Evolutionary conservation across 192 early-diverging fungal genomes (phyloP).

Genomic region (Podila horticola): DNA sequence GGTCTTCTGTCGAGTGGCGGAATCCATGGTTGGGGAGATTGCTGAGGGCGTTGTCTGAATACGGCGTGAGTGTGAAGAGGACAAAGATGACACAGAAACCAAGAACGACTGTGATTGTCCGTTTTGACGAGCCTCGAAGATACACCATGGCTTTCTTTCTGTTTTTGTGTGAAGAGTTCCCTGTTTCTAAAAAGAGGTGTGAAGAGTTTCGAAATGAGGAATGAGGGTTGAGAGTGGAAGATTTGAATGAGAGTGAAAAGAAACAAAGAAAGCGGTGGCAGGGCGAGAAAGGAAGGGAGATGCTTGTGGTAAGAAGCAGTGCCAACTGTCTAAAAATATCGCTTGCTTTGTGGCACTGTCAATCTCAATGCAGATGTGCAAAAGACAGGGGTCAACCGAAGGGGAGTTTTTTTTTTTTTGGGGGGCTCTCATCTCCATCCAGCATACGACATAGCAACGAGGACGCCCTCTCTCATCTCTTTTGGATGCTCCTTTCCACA

Average conservation of each 20-base stretch:
- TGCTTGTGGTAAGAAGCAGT: too few species aligned
- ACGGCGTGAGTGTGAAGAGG: conserved; percentile 28
- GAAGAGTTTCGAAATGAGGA: background rate
- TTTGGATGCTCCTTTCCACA: too few species aligned
- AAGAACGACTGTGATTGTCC: conserved; percentile 16
- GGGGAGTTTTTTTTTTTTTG: too few species aligned
- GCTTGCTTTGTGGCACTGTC: too few species aligned
- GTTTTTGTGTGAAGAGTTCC: background rate
- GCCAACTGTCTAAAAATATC: too few species aligned
- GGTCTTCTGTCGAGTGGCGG: background rate
- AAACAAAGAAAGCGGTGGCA: background rate
- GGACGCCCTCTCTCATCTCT: too few species aligned
- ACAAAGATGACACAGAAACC: conserved; percentile 29
- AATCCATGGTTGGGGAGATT: conserved; percentile 9
- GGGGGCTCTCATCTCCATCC: too few species aligned
- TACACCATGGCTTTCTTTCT: background rate
- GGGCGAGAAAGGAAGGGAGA: background rate
- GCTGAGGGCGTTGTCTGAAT: conserved; percentile 13
- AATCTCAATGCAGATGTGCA: too few species aligned
- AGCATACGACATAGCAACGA: too few species aligned
- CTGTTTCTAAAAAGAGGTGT: background rate
- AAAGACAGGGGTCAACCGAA: too few species aligned
- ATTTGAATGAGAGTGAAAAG: background rate
- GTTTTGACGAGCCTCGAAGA: conserved; percentile 23
- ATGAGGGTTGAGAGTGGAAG: background rate